Evolutionary conservation across 1,284 basidiomycete species (phyloP), one percentile per base, ranked within the genome.

Genomic region (Ceratobasidium sp.): DNA sequence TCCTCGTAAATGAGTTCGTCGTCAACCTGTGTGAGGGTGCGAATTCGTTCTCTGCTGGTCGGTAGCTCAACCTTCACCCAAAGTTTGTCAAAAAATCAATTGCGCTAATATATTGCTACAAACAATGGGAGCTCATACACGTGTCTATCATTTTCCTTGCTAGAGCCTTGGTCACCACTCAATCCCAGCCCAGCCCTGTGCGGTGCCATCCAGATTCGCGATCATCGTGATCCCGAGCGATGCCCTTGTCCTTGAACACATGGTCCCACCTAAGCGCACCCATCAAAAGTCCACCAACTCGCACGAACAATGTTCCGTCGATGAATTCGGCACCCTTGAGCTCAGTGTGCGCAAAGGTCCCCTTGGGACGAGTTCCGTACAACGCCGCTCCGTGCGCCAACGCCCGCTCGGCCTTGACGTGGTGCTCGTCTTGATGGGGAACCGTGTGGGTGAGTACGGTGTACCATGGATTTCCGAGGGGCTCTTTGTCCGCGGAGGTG

Each of bases 261-360:
- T 47, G n/a, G 25, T 62, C 47, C 71, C 71, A 72, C 1, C 65
- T 56, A 35, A 70, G 32, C 2, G 65, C 55, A 25, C 68, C 58
- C 64, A 71, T 70, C 31, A 58, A 45, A 13, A 56, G n/a, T 22
- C 72, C 62, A 20, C 62, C 71, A 29, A 62, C 65, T 8, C 71
- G 45, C 22, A 68, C 43, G 47, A 72, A 72, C 56, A 72, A 34
- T 27, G 71, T 72, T 34, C 71, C 71, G 40, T 72, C 71, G 27
- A 72, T 31, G 25, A 49, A 12, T 42, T 69, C 71, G 7, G 55
- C 64, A 20, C 70, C 71, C 17, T 40, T 40, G 2, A 58, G 55
- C 32, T 56, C 49, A 4, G 42, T 69, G 25, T 43, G 35, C 60
- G 34, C 62, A 70, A 58, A 67, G 56, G 8, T 56, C 8, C 65